Percentiles rank a stretch among this genome's conserved stretches.
phyloP scores from a whole-genome alignment of 225 moss, liverwort and hornwort species.

The Antitrichia curtipendula region DNA sequence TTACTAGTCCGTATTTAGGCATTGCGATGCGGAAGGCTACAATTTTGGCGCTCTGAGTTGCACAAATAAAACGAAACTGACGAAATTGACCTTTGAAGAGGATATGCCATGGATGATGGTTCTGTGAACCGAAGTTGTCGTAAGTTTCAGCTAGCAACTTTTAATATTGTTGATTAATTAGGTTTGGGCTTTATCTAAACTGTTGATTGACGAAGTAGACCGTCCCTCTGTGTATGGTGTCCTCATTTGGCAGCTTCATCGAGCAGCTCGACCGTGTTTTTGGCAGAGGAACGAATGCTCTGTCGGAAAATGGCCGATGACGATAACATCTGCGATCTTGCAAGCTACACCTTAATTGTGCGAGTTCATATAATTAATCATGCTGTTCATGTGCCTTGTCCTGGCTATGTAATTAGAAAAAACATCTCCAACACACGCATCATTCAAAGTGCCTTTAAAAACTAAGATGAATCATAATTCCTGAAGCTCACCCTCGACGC shows the following conservation, averaged over 20 bases:
- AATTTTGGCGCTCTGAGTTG: neutral
- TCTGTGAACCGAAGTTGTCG: neutral
- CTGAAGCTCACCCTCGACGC: too few species aligned
- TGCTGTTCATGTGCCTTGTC: neutral
- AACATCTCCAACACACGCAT: too few species aligned
- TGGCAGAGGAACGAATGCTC: too few species aligned
- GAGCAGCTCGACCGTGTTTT: neutral
- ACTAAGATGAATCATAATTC: too few species aligned
- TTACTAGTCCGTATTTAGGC: neutral
- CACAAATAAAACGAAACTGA: too few species aligned
- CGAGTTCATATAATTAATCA: neutral
- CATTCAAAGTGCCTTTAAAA: too few species aligned
- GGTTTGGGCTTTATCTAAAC: neutral
- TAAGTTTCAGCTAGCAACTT: neutral
- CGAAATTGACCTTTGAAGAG: neutral
- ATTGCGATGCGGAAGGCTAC: neutral
- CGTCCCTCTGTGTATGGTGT: neutral
- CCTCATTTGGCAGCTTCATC: neutral
- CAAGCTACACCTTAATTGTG: too few species aligned
- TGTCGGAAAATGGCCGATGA: too few species aligned
- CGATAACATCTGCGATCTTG: too few species aligned
- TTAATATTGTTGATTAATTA: neutral
- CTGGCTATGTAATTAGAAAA: too few species aligned
- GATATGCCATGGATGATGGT: neutral
- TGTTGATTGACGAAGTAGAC: too few species aligned